Evolutionary conservation across 2,329 filamentous ascomycete genomes (phyloP), one percentile per base, ranked within the genome.

Genomic region (Aspergillus calidoustus): DNA sequence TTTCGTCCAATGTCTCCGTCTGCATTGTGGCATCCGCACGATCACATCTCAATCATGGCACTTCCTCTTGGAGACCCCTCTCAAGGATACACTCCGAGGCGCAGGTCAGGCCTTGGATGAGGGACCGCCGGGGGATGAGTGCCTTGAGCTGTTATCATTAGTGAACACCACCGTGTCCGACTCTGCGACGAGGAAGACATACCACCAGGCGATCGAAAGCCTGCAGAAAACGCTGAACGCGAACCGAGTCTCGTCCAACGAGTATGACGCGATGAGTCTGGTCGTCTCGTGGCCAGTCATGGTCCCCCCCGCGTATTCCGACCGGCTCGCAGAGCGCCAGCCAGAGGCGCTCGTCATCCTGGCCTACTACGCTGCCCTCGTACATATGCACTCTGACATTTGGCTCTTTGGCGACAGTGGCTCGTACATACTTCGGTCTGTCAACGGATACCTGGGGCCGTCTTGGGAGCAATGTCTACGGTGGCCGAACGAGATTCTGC

Each of bases 11-110:
- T 65, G 34, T 28, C 15, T 65, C 11, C 38, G 50, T 3, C 47
- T 68, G 23, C 55, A 68, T 49, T 54, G 48, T n/a, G 66, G 61
- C 2, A 59, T 65, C 9, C 61, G 60, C 48, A 43, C 59, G 22
- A 38, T 66, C 7, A 54, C 46, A 1, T 47, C 17, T 17, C 13
- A 52, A 2, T 55, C 34, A 3, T 68, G 66, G 66, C 44, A n/a
- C 34, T 4, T 53, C 3, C 25, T 64, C 19, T 22, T 51, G 15
- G 3, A 65, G 25, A 43, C 50, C 5, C 48, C 48, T 13, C 48
- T 50, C 48, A 50, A 50, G 48, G 6, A 11, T 15, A 23, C 31
- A 15, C 23, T 50, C 4, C 25, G 31, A 8, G 23, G 15, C 3
- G 23, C 19, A 17, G 48, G 48, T 11, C 28, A 30, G 15, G 48